Percentiles rank a stretch among this genome's conserved stretches.
These are phyloP conservation scores for Candida maris DNA, from an alignment of 805 yeast species.

Conservation along the genomic window DNA sequence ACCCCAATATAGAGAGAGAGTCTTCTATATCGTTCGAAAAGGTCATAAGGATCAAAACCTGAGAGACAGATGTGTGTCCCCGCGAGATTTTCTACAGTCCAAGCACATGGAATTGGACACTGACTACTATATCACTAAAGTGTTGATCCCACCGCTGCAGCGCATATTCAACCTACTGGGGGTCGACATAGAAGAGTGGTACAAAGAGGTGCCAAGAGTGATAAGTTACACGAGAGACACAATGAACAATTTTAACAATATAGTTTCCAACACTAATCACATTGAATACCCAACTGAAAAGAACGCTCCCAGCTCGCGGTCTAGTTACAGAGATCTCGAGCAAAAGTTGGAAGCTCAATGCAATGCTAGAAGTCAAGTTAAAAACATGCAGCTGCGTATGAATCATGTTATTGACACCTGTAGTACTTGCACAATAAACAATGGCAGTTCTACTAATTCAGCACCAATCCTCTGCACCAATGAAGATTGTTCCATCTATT, in stretches of 20 bases:
- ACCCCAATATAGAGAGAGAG: conserved; percentile 86
- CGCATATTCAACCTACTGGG: conserved; percentile 81
- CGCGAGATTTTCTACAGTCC: conserved; percentile 59
- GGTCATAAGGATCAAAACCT: conserved; percentile 53
- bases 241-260: conserved; percentile 11
- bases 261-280: conserved; percentile 24
- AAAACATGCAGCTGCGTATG: conserved; percentile 26
- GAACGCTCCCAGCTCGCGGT: too few species aligned
- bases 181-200: conserved; percentile 77
- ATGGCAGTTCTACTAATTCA: conserved; percentile 20
- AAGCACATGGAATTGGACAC: conserved; percentile 55
- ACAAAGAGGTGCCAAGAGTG: conserved; percentile 55
- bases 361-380: conserved; percentile 28
- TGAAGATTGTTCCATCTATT: conserved; percentile 63
- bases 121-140: conserved; percentile 80
- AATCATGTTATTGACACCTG: conserved; percentile 33
- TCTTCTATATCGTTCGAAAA: conserved; percentile 77
- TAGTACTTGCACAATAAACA: conserved; percentile 31
- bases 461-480: conserved; percentile 47
- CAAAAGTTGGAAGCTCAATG: too few species aligned
- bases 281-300: too few species aligned
- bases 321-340: too few species aligned
- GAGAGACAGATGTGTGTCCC: conserved; percentile 76
- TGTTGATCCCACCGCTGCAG: conserved; percentile 85
- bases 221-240: conserved; percentile 12